Evolutionary conservation across 257 asterid genomes (phyloP).

Genomic region (Solanum boliviense): DNA sequence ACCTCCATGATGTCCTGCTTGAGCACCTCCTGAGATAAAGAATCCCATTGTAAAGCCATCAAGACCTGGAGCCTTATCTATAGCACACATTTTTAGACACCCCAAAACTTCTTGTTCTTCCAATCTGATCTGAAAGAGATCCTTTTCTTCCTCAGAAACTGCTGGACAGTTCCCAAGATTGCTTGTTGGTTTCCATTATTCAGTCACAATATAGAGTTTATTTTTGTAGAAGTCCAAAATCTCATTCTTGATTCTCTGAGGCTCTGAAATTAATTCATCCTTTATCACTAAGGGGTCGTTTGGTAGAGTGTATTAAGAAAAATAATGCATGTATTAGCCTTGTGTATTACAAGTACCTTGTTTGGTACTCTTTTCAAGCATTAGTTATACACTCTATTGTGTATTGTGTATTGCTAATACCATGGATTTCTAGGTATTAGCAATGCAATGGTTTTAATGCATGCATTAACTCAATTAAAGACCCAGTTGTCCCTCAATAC

Average conservation of each 20-base stretch:
- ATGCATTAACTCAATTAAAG: too few relatives aligned
- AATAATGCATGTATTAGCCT: too few relatives aligned
- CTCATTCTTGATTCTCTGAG: neutral
- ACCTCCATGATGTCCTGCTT: neutral
- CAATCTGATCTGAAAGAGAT: neutral
- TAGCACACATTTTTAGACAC: neutral
- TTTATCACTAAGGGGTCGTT: neutral
- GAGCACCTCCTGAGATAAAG: neutral
- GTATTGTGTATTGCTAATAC: too few relatives aligned
- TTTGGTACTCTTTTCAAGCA: too few relatives aligned
- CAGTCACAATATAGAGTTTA: neutral
- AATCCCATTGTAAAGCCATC: neutral
- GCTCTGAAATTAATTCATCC: neutral
- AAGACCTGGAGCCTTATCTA: neutral
- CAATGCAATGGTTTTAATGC: too few relatives aligned
- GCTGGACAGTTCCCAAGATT: neutral
- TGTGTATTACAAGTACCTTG: too few relatives aligned
- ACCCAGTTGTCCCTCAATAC: too few relatives aligned
- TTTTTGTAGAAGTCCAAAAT: neutral
- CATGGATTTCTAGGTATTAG: too few relatives aligned
- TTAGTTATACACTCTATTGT: too few relatives aligned
- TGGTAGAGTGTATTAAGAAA: too few relatives aligned
- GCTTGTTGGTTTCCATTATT: neutral
- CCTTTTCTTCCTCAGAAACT: neutral
- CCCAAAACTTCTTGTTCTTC: neutral